Evolutionary conservation across 345 rosid species (phyloP).

Genomic region (Brassica nigra): DNA sequence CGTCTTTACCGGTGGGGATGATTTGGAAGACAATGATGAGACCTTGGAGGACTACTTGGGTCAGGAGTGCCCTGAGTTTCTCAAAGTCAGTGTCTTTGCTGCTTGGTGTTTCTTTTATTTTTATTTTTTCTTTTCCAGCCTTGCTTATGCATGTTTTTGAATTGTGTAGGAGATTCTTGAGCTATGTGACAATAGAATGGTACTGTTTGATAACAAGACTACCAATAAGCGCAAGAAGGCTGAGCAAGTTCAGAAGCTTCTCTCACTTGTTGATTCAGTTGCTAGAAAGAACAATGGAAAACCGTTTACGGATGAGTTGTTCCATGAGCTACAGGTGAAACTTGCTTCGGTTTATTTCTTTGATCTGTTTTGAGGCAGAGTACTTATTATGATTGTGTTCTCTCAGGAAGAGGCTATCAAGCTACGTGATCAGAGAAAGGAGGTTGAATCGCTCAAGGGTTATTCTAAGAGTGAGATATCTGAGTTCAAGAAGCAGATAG

Average conservation of each 20-base stretch:
- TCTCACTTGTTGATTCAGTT: conserved; percentile 60
- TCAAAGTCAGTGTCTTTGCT: conserved; percentile 52
- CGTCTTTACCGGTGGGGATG: conserved; percentile 96
- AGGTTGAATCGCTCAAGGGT: conserved; percentile 61
- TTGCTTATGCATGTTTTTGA: not conserved
- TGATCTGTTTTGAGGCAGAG: conserved; percentile 13
- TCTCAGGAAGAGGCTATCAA: conserved; percentile 65
- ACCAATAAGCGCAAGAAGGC: conserved; percentile 53
- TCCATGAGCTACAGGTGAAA: conserved; percentile 63
- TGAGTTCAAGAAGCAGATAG: conserved; percentile 64
- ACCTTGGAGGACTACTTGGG: conserved; percentile 75
- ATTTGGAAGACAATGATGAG: conserved; percentile 76
- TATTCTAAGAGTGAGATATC: conserved; percentile 57
- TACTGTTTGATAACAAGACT: conserved; percentile 88
- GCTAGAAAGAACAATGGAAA: conserved; percentile 62
- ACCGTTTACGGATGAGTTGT: conserved; percentile 76
- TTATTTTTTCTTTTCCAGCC: not conserved
- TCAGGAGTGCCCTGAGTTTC: conserved; percentile 68
- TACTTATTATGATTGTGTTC: not conserved
- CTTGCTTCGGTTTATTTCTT: not conserved
- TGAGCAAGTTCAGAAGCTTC: conserved; percentile 65
- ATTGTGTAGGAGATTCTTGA: conserved; percentile 60
- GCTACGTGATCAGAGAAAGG: conserved; percentile 66
- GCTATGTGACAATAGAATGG: conserved; percentile 57
- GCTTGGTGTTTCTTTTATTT: conserved; percentile 1